phyloP scores from a whole-genome alignment of 2,329 filamentous ascomycete species.

The Colletotrichum cordylinicola region DNA sequence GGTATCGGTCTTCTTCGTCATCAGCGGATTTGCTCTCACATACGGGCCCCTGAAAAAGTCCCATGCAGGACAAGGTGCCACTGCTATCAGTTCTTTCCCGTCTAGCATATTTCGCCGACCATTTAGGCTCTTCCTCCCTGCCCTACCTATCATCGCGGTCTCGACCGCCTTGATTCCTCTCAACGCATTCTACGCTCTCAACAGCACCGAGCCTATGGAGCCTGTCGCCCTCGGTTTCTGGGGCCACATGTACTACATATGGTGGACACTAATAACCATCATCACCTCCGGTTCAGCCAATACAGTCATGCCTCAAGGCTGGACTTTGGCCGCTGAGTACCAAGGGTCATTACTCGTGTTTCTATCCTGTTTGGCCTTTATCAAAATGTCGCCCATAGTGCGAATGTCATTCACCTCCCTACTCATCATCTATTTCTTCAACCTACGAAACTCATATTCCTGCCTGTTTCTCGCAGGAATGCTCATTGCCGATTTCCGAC shows the following conservation, averaged over 20 bases:
- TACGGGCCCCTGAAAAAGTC: slow-evolving; percentile 48
- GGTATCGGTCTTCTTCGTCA: slow-evolving; percentile 58
- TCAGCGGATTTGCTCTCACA: slow-evolving; percentile 55
- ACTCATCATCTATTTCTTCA: neutral
- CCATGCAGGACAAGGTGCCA: slow-evolving; percentile 40
- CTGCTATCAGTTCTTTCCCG: slow-evolving; percentile 43
- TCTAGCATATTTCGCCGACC: slow-evolving; percentile 53
- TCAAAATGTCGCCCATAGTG: neutral
- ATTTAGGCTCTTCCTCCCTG: slow-evolving; percentile 51
- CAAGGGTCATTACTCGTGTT: neutral
- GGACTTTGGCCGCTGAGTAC: neutral
- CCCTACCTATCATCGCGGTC: slow-evolving; percentile 15
- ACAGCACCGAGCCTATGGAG: neutral
- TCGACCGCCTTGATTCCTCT: neutral
- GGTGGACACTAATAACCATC: neutral
- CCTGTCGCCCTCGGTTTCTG: neutral
- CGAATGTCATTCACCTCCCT: neutral
- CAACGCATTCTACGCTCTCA: neutral
- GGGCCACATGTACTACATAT: neutral
- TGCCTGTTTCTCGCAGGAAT: neutral
- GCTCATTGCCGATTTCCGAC: neutral
- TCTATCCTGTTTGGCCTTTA: neutral
- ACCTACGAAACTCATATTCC: neutral
- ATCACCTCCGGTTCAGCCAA: neutral
- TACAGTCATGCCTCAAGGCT: neutral